These are phyloP conservation scores for Neurospora sp. DNA, from an alignment of 495 filamentous ascomycete species.

Conservation along the genomic window DNA sequence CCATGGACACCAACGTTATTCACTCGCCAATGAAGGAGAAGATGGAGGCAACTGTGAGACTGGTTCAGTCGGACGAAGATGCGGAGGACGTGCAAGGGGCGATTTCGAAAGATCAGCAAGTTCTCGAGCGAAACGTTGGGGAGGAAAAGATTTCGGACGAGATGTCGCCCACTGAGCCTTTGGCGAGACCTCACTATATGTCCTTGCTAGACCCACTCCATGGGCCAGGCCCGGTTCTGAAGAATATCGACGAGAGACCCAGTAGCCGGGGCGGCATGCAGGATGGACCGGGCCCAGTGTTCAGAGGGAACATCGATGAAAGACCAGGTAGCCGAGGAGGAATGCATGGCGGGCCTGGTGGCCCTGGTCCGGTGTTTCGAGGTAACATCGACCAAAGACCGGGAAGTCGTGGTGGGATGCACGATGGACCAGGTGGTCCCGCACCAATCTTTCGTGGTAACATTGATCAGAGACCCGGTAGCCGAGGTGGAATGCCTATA, in stretches of 20 bases:
- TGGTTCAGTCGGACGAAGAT: constrained; percentile 5
- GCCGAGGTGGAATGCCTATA: constrained; percentile 4
- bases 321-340: not conserved
- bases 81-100: not conserved
- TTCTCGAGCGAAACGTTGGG: not conserved
- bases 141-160: not conserved
- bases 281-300: not conserved
- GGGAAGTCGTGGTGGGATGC: constrained; percentile 8
- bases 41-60: constrained; percentile 1
- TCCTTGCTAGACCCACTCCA: not conserved
- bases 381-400: constrained; percentile 17
- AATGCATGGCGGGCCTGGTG: not conserved
- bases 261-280: not conserved
- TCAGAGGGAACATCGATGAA: not conserved
- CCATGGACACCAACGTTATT: constrained; percentile 20
- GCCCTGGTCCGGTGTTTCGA: constrained; percentile 12
- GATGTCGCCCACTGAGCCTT: not conserved
- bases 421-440: not conserved
- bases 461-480: constrained; percentile 14
- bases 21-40: constrained; percentile 24
- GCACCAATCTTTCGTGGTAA: constrained; percentile 15
- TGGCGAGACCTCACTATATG: not conserved
- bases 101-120: not conserved
- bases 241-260: not conserved
- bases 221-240: not conserved